Base-by-base conservation (phyloP, 1,284 basidiomycete species). In the Ustilago lituana region DNA sequence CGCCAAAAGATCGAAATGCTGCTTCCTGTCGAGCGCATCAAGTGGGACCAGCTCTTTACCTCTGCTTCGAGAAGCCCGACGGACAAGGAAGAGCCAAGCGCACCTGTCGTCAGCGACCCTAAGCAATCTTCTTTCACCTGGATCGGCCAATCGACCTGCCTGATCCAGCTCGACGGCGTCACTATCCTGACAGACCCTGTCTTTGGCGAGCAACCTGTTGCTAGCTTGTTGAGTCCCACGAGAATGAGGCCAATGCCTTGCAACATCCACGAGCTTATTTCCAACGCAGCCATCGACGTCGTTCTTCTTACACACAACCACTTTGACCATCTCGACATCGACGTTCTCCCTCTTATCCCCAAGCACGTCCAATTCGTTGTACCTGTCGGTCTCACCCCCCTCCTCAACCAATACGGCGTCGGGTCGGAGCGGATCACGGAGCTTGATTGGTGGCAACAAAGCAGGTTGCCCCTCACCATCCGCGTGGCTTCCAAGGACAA, bases 131-230 rank as follows among this genome's bases (percentile, higher is more conserved):
- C 73, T 0, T 76, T 73, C 54, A 77, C 73, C 12, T 77, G 75
- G 74, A 71, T 78, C 24, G 75, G 75, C 14, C 74, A 77, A 27
- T 65, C 59, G 19, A 78, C 75, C 11, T 77, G 83, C 19, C 83
- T 84, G 40, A 82, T 85, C 14, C 85, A 85, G 29, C 74, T 85
- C 35, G 82, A 84, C 43, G 84, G 84, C 15, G 77, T 85, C 11
- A 82, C 82, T 15, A 84, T 86, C 41, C 75, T 86, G 17, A 86
- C 85, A 33, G 85, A 86, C 61, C 85, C 85, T 1, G 84, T 85
- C 10, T 83, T 85, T 23, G 83, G 83, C 33, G 78, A 84, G 44
- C 81, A 83, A 27, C 84, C 84, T 0, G 69, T 85, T 9, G 77
- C 78, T 3, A 83, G 81, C 12, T 51, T 82, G 14, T 61, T 84